Base-by-base conservation (phyloP, 2,329 filamentous ascomycete genomes). In the Fusarium burgessii region DNA sequence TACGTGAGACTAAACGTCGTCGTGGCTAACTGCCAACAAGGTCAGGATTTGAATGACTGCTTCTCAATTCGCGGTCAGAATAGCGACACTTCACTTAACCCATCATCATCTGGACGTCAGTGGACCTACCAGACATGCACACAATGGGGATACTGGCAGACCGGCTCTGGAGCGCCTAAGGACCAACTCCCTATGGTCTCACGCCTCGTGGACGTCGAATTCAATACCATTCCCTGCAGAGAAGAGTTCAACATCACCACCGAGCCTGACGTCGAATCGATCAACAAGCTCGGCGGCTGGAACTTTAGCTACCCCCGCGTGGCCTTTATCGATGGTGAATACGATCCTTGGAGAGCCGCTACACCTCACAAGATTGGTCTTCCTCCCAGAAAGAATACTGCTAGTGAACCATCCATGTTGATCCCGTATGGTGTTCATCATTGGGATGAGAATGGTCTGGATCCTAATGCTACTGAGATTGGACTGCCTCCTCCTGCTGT, bases 231-330 rank as follows among this genome's bases (percentile, higher is more conserved):
- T 6, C 83, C 90, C 73, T 97, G 93, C 82, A 84, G 84, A 2
- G 83, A 87, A 11, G 87, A 88, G 1, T 97, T 94, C 84, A 91
- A 91, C 80, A 89, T 95, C 76, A 89, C 87, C 0, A 79, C 82
- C 0, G 87, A 87, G 0, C 87, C 93, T 0, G 84, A 94, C 55
- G 81, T 91, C 0, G 85, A 89, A 2, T 83, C 84, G 2, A 89
- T 96, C 79, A 96, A 97, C 84, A 90, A 91, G 76, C 91, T 92
- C 70, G 94, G 94, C 43, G 92, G 90, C 15, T 92, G 90, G 79
- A 82, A 88, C 77, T 91, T 96, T 73, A 87, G 87, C 47, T 94
- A 93, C 77, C 88, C 91, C 2, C 90, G 93, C 3, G 87, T 97
- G 1, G 94, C 94, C 5, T 69, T 93, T 50, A 84, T 97, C 41